These are phyloP conservation scores for Chalara sp. DNA, from an alignment of 2,329 filamentous ascomycete species.

Conservation along the genomic window DNA sequence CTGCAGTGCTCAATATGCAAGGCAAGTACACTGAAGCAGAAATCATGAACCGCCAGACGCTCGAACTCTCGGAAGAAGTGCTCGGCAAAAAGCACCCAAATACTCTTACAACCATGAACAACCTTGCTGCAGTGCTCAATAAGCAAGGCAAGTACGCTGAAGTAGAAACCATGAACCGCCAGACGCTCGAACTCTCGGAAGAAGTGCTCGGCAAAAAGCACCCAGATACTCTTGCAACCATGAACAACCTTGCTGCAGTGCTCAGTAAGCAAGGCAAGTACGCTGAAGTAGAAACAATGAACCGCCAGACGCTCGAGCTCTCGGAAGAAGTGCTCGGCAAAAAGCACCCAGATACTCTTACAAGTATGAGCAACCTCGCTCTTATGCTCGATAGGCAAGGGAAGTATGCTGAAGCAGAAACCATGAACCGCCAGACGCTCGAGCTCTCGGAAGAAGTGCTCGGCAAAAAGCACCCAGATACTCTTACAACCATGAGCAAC, in stretches of 20 bases:
- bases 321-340: slow-evolving; percentile 6
- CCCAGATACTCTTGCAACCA: not conserved
- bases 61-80: not conserved
- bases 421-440: slow-evolving; percentile 2
- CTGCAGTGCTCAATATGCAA: not conserved
- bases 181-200: not conserved
- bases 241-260: not conserved
- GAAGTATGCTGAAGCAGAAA: not conserved
- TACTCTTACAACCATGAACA: not conserved
- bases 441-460: slow-evolving; percentile 5
- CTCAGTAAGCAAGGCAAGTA: too few species aligned
- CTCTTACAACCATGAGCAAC: not conserved
- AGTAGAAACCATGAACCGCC: too few species aligned
- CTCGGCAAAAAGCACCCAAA: not conserved
- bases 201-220: not conserved
- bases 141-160: too few species aligned
- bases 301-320: not conserved
- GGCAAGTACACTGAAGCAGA: not conserved
- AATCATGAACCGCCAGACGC: not conserved
- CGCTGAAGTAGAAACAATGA: too few species aligned
- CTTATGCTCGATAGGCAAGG: not conserved
- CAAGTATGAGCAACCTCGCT: not conserved
- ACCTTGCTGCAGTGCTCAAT: too few species aligned
- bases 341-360: slow-evolving; percentile 1
- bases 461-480: slow-evolving; percentile 5